These are phyloP conservation scores for Elaeis oleifera DNA, from an alignment of 202 grass and related monocot species.

Conservation along the genomic window DNA sequence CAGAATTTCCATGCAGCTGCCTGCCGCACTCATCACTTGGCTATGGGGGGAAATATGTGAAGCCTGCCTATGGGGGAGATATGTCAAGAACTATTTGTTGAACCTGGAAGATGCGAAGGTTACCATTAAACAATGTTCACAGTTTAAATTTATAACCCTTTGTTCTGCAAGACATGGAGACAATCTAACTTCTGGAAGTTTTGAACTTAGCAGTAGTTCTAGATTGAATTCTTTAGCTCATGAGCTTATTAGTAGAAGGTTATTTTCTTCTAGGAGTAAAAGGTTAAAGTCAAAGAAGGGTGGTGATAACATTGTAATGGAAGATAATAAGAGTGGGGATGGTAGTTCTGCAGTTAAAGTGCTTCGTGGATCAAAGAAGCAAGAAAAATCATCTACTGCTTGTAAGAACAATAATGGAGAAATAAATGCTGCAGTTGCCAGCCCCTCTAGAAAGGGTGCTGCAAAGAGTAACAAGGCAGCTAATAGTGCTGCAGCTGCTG, in stretches of 20 bases:
- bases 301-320: constrained; percentile 21
- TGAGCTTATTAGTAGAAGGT: constrained; percentile 21
- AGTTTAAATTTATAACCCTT: constrained; percentile 38
- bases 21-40: constrained; percentile 25
- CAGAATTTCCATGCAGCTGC: constrained; percentile 37
- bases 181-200: constrained; percentile 19
- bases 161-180: constrained; percentile 41
- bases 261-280: constrained; percentile 29
- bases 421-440: constrained; percentile 19
- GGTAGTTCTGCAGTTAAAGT: constrained; percentile 23
- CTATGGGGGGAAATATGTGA: constrained; percentile 20
- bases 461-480: constrained; percentile 21
- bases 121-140: constrained; percentile 25
- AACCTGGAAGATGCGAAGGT: constrained; percentile 24
- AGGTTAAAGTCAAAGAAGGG: constrained; percentile 24
- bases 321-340: constrained; percentile 21
- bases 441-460: constrained; percentile 11
- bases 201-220: constrained; percentile 6
- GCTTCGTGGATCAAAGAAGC: constrained; percentile 44
- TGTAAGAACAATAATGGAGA: constrained; percentile 36
- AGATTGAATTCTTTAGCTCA: constrained; percentile 28
- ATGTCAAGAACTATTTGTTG: constrained; percentile 32
- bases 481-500: constrained; percentile 27
- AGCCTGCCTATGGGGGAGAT: constrained; percentile 14
- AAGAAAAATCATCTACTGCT: constrained; percentile 31